Evolutionary conservation across 2,329 filamentous ascomycete genomes (phyloP).

Genomic region (Xylaria sp.): DNA sequence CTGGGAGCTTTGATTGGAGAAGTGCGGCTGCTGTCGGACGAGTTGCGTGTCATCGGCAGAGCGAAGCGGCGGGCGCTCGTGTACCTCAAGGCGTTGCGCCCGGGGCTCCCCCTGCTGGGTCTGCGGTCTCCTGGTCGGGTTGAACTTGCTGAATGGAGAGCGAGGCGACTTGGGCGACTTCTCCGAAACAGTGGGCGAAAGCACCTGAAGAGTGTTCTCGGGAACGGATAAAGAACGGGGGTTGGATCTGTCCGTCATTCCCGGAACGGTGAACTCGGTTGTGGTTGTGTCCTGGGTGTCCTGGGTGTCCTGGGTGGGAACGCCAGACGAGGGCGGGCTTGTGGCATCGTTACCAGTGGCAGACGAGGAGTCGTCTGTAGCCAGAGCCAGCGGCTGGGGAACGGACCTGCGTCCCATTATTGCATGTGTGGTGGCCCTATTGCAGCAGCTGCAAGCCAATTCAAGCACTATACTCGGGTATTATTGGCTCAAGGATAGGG

Average conservation of each 20-base stretch:
- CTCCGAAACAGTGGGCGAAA: constrained; percentile 26
- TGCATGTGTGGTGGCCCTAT: constrained; percentile 20
- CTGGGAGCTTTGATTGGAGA: constrained; percentile 20
- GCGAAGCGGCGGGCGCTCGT: constrained; percentile 19
- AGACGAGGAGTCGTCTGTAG: constrained; percentile 37
- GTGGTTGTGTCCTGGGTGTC: too few relatives aligned
- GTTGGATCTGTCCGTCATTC: constrained; percentile 23
- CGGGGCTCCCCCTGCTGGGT: constrained; percentile 18
- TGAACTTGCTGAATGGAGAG: constrained; percentile 32
- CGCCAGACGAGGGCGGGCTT: constrained; percentile 28
- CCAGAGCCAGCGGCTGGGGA: constrained; percentile 53
- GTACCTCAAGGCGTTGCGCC: constrained; percentile 11
- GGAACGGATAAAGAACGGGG: constrained; percentile 23
- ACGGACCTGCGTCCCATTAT: constrained; percentile 54
- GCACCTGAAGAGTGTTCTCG: constrained; percentile 27
- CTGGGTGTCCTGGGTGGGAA: constrained; percentile 18
- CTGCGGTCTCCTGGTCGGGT: constrained; percentile 25
- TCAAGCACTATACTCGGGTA: constrained; percentile 13
- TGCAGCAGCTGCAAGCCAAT: constrained; percentile 16
- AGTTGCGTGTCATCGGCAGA: constrained; percentile 27
- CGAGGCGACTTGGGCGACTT: constrained; percentile 32
- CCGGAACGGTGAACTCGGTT: constrained; percentile 21
- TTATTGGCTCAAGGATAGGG: constrained; percentile 17
- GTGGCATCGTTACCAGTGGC: constrained; percentile 28
- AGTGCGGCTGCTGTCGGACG: constrained; percentile 19